Percentiles rank a stretch among this genome's conserved stretches.
Conservation (phyloP, 306 rosid species). For the Biancaea sappan region DNA sequence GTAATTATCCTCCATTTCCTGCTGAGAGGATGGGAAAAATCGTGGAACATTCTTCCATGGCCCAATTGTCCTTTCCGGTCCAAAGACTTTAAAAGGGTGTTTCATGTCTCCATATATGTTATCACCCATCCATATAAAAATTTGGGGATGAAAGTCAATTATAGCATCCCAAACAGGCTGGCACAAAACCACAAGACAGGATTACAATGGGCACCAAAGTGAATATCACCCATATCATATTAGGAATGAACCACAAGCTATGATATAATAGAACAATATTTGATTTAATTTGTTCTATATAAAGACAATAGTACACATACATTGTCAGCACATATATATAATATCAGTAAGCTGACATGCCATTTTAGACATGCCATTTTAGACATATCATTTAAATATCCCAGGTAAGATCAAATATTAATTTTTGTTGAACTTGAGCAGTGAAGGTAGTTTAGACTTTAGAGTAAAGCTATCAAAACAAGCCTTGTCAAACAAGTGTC, state of each 20-base stretch:
- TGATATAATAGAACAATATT: neutral
- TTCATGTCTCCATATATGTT: conserved; percentile 82
- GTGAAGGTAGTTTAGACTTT: neutral
- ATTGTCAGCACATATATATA: neutral
- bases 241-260: neutral
- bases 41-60: conserved; percentile 84
- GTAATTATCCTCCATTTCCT: conserved; percentile 68
- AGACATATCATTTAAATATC: neutral
- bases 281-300: neutral
- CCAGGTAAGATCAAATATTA: conserved; percentile 21
- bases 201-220: neutral
- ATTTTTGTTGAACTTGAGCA: conserved; percentile 2
- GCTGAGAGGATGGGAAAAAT: conserved; percentile 61
- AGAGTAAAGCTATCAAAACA: conserved; percentile 11
- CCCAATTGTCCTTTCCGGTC: conserved; percentile 73
- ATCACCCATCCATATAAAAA: conserved; percentile 85
- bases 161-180: conserved; percentile 81
- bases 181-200: conserved; percentile 37
- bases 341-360: conserved; percentile 8
- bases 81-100: conserved; percentile 69
- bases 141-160: conserved; percentile 59
- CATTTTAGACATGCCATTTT: neutral
- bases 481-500: conserved; percentile 9
- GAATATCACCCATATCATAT: neutral
- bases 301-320: neutral